Evolutionary conservation across 1,284 basidiomycete genomes (phyloP), one percentile per base, ranked within the genome.

Genomic region (Trichosporon coremiiforme): DNA sequence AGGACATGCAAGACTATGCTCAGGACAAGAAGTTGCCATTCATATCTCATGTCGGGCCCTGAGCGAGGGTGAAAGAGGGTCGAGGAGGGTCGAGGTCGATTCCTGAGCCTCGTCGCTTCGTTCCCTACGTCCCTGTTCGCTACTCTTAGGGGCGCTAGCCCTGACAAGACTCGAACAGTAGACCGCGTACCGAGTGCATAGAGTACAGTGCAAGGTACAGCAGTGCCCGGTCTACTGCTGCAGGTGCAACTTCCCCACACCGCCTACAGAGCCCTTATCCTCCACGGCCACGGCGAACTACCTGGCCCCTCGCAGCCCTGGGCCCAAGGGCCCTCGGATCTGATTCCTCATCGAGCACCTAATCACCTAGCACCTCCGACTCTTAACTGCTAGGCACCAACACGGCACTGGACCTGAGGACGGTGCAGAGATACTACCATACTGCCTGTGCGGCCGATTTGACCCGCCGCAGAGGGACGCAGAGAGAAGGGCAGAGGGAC

Each of bases 371-470:
- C 45, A n/a, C n/a, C 17, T 47, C 45, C 45, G 45, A 47, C 45
- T 47, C 45, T 15, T 47, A n/a, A n/a, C 45, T 47, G 45, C 17
- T n/a, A 20, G 9, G 15, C 12, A 47, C 17, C 20, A 4, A 15
- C n/a, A 53, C 47, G 5, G 47, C 47, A 22, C 47, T 15, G 17
- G 20, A 22, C 29, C 57, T 10, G 31, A 15, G 10, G 29, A 15
- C n/a, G n/a, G n/a, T n/a, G n/a, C n/a, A 12, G 4, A 60, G 57
- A 31, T 20, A 55, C 50, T 25, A 29, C 12, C 12, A 29, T 53
- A 53, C n/a, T 53, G 47, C 47, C 47, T 53, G 55, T 57, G 55
- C 55, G 55, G 55, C 55, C 55, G 55, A 29, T 53, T 53, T 53
- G 47, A 53, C 47, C 47, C 47, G 47, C 47, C 47, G 47, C 47